phyloP scores from a whole-genome alignment of 768 basidiomycete genomes.

The Tricholoma bakamatsutake region DNA sequence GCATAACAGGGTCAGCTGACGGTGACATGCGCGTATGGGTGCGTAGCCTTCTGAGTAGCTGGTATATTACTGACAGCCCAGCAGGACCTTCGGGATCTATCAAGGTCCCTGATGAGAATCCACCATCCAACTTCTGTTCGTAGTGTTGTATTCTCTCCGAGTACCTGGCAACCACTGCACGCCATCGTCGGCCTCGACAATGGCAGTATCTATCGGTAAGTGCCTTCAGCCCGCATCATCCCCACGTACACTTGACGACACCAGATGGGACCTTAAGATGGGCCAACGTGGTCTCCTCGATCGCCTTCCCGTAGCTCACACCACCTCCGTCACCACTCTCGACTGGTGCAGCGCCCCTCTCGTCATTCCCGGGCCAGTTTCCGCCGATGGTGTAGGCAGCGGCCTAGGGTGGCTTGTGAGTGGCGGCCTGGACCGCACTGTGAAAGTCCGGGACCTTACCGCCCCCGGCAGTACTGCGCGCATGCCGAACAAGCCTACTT shows the following conservation, averaged over 20 bases:
- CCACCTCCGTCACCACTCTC: conserved; percentile 61
- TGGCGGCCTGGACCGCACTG: conserved; percentile 71
- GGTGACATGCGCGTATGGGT: conserved; percentile 82
- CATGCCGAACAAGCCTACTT: conserved; percentile 58
- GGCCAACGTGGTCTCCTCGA: conserved; percentile 71
- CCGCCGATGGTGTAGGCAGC: conserved; percentile 21
- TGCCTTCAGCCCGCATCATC: neutral
- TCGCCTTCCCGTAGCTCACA: conserved; percentile 68
- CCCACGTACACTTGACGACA: neutral
- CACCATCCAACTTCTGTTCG: conserved; percentile 67
- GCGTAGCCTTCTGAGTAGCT: conserved; percentile 15
- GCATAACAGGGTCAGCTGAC: conserved; percentile 76
- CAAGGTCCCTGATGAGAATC: conserved; percentile 64
- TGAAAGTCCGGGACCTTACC: conserved; percentile 80
- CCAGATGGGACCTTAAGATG: conserved; percentile 75
- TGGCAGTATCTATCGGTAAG: conserved; percentile 61
- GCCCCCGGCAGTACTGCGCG: conserved; percentile 36
- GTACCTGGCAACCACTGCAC: conserved; percentile 58
- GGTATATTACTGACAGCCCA: neutral
- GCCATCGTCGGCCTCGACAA: conserved; percentile 66
- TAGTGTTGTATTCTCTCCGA: conserved; percentile 65
- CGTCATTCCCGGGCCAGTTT: conserved; percentile 3
- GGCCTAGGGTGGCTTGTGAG: conserved; percentile 73
- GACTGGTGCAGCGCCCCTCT: conserved; percentile 55
- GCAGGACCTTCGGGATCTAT: conserved; percentile 70